Conservation (phyloP, 208 protist species). For the Trypanosoma avium region DNA sequence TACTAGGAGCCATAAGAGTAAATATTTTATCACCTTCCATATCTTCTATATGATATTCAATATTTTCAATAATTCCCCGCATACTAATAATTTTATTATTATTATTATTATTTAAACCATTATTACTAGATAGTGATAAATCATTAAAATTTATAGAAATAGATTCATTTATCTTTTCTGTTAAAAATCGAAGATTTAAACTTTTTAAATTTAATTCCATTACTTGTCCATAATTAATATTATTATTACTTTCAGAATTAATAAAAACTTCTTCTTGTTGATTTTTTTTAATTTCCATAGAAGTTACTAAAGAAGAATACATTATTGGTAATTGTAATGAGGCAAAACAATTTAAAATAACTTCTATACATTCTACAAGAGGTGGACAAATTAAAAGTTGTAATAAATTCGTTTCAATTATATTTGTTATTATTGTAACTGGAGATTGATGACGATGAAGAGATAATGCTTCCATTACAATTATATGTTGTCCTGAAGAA, state of each 20-base stretch:
- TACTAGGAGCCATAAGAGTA: slow-evolving; percentile 3
- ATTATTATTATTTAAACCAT: neutral
- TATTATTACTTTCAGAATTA: neutral
- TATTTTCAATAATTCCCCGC: neutral
- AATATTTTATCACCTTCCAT: slow-evolving; percentile 2
- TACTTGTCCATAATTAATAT: neutral
- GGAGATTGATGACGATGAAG: neutral
- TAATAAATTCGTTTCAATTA: neutral
- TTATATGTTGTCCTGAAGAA: slow-evolving; percentile 14
- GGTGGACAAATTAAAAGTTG: slow-evolving; percentile 2
- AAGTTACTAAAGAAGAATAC: neutral
- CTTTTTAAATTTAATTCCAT: neutral
- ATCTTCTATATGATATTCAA: slow-evolving; percentile 7
- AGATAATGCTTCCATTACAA: slow-evolving; percentile 7
- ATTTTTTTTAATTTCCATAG: no score
- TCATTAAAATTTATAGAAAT: neutral
- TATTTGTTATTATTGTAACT: neutral
- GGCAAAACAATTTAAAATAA: slow-evolving; percentile 1
- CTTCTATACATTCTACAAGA: slow-evolving; percentile 23
- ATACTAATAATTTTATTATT: neutral
- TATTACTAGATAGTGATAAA: neutral
- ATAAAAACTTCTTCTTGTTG: neutral
- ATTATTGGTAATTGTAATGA: neutral
- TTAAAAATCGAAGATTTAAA: slow-evolving; percentile 4
- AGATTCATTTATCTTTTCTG: neutral